A percentile compares a stretch with the other conserved stretches of the same genome.
phyloP scores from a whole-genome alignment of 306 rosid genomes.

The Rosa rugosa region DNA sequence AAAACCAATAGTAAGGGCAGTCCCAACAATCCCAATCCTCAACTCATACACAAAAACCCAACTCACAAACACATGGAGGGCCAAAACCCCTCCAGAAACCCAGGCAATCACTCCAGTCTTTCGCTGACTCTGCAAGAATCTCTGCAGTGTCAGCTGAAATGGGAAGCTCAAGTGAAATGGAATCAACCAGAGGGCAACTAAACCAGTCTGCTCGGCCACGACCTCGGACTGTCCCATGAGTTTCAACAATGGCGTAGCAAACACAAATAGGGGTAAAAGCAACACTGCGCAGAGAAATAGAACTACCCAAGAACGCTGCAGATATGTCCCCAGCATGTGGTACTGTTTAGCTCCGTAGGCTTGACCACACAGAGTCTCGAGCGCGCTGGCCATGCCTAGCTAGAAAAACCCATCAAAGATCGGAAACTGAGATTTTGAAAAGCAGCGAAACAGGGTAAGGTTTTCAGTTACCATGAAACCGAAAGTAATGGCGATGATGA shows the following conservation, averaged over 20 bases:
- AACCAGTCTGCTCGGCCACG: slow-evolving; percentile 59
- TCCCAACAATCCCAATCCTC: slow-evolving; percentile 48
- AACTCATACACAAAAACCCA: slow-evolving; percentile 52
- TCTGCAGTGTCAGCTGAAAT: slow-evolving; percentile 59
- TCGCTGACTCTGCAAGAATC: slow-evolving; percentile 67
- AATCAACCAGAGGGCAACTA: slow-evolving; percentile 59
- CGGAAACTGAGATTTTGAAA: not conserved
- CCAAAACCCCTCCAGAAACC: slow-evolving; percentile 50
- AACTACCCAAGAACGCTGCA: slow-evolving; percentile 75
- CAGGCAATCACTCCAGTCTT: slow-evolving; percentile 49
- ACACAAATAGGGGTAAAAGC: slow-evolving; percentile 53
- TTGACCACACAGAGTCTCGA: slow-evolving; percentile 76
- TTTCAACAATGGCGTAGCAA: slow-evolving; percentile 60
- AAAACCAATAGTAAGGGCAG: slow-evolving; percentile 54
- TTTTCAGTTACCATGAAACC: slow-evolving; percentile 52
- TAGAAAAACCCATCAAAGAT: slow-evolving; percentile 21
- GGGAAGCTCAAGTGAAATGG: slow-evolving; percentile 69
- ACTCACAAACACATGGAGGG: slow-evolving; percentile 44
- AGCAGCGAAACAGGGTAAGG: not conserved
- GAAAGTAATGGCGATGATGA: slow-evolving; percentile 59
- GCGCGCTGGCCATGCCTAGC: slow-evolving; percentile 85
- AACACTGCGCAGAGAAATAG: slow-evolving; percentile 44
- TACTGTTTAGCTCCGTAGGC: slow-evolving; percentile 64
- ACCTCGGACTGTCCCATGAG: slow-evolving; percentile 42
- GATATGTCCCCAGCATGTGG: slow-evolving; percentile 53